Evolutionary conservation across 192 early-diverging fungal genomes (phyloP).

Genomic region (Linderina pennispora): DNA sequence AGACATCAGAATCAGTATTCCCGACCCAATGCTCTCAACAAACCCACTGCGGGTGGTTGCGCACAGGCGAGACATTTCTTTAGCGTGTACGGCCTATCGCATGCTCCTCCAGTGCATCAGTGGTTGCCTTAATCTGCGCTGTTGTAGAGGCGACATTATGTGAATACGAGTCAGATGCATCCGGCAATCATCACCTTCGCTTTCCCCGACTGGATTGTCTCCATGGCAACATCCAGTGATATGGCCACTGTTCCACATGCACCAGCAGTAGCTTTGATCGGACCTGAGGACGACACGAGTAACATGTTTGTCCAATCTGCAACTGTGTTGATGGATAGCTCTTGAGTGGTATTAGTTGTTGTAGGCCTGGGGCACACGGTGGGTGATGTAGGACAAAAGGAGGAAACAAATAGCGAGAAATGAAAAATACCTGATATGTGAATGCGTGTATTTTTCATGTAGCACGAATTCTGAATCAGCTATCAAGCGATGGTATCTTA

Average conservation of each 20-base stretch:
- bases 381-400: too few relatives aligned
- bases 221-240: constrained; percentile 80
- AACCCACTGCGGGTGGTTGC: constrained; percentile 80
- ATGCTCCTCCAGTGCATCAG: constrained; percentile 73
- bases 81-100: constrained; percentile 76
- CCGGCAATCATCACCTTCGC: constrained; percentile 86
- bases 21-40: constrained; percentile 87
- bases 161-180: constrained; percentile 80
- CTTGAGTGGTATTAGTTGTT: too few relatives aligned
- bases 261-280: constrained; percentile 64
- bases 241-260: constrained; percentile 86
- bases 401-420: too few relatives aligned
- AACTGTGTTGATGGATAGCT: too few relatives aligned
- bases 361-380: too few relatives aligned
- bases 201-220: constrained; percentile 78
- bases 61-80: constrained; percentile 84
- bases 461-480: too few relatives aligned
- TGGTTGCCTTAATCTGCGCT: constrained; percentile 92
- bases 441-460: too few relatives aligned
- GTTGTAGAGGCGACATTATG: constrained; percentile 82
- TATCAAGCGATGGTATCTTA: too few relatives aligned
- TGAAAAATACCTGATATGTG: too few relatives aligned
- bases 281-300: constrained; percentile 85
- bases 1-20: constrained; percentile 81
- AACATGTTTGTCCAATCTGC: too few relatives aligned